Base-by-base conservation (phyloP, 305 asterid species). In the Ilex paraguariensis region DNA sequence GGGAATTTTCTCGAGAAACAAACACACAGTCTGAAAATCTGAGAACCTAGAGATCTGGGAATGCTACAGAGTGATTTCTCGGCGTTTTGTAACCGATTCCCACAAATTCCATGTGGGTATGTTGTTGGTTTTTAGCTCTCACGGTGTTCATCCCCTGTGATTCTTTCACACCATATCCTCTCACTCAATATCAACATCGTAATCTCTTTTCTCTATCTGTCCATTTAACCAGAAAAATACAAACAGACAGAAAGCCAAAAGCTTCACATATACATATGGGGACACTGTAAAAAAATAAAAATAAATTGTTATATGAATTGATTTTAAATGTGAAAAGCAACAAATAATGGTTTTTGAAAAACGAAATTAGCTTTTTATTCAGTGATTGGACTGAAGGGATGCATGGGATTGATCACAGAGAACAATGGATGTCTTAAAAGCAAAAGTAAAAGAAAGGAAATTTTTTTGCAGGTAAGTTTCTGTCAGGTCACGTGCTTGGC, bases 401-500 rank as follows among this genome's bases (percentile, higher is more conserved):
- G 80, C 77, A 80, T 69, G 68, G 79, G 81, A 80, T 73, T 82
- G 84, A 84, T 81, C 83, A 72, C 82, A 79, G 70, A 66, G 81
- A 83, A 79, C 79, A 79, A 64, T 67, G 74, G 70, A 71, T 75
- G 81, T 70, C 77, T 62, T 60, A 31, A 57, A 72, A 70, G 72
- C 71, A 67, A 72, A 70, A 71, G 67, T 56, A 31, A 70, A 21
- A 21, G 2, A 1, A 21, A 21, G 28, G 1, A 21, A 57, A 64
- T 13, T 15, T 8, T 49, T 28, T 71, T 68, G 74, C 76, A 66
- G 80, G 63, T 56, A 71, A 57, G 51, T 62, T 59, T 66, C 80
- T 81, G 81, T 79, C 94, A 87, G 94, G 73, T 83, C 97, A 90
- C 94, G 90, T 90, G 95, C 84, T 76, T 79, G 84, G 66, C 79